Evolutionary conservation across 1,284 basidiomycete species (phyloP), one percentile per base, ranked within the genome.

Genomic region (Tausonia pullulans): DNA sequence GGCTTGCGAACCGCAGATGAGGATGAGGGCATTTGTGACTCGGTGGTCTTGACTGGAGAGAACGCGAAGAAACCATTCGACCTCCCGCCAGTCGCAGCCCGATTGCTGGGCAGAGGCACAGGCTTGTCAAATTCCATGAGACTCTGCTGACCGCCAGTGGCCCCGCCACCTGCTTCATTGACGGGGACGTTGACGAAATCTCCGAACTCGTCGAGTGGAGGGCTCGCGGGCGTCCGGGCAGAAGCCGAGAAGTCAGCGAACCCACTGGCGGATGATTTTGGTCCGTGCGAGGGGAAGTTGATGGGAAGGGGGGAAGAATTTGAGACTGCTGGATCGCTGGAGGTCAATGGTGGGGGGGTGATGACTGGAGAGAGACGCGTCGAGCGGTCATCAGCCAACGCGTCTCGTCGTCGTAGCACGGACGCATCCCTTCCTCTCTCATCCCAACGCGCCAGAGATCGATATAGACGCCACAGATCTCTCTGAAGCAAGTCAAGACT

Each of bases 201-300:
- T 0, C 92, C 93, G 78, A 97, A 98, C 50, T 94, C 93, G 69
- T 95, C 90, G 75, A 76, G 51, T 78, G 82, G 5, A 84, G 81
- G 3, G 80, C 69, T 13, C 43, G 45, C 41, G 46, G 50, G 52
- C 49, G 27, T 43, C 43, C 54, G 62, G 71, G 54, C 16, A 41
- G 44, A 5, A 5, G 45, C 2, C 41, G 53, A 74, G 73, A 5
- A 62, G 27, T 58, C 41, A 39, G 40, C 43, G 46, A 59, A 27
- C 16, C 46, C 16, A 27, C 58, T 51, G 5, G 68, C 48, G 70
- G 70, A 27, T 27, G 27, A 27, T 27, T 27, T 27, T 27, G 27
- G 27, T 27, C 27, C 27, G 27, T 27, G 27, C 27, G 27, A 50
- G 69, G 58, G 13, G 45, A 65, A 44, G 53, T 56, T 5, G 63